phyloP scores from a whole-genome alignment of 2,329 filamentous ascomycete genomes.

The Penicillium sp. region DNA sequence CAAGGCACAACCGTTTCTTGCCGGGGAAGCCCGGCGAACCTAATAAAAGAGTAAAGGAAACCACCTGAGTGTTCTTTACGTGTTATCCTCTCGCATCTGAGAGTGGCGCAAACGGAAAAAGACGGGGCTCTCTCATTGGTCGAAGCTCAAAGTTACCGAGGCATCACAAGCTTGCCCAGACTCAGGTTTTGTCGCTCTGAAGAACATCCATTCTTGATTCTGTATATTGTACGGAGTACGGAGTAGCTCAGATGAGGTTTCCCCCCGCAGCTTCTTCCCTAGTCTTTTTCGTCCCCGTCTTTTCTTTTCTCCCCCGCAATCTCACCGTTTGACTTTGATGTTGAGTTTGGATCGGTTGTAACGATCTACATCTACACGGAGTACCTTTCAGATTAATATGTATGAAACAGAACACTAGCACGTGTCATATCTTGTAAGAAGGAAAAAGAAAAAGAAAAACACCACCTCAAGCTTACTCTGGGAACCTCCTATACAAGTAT shows the following conservation, averaged over 20 bases:
- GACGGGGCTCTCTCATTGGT: conserved; percentile 8
- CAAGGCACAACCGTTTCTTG: neutral
- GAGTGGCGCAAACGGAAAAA: neutral
- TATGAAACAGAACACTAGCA: neutral
- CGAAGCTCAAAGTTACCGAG: conserved; percentile 12
- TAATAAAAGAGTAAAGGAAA: neutral
- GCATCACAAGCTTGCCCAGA: conserved; percentile 15
- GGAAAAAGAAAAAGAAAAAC: neutral
- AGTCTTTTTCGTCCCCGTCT: neutral
- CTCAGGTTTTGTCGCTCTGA: neutral
- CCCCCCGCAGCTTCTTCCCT: conserved; percentile 1
- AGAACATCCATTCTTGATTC: neutral
- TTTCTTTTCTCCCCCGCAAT: neutral
- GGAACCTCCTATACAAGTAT: neutral
- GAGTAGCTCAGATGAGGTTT: neutral
- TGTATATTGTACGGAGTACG: neutral
- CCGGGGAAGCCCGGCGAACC: neutral
- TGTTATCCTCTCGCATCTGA: neutral
- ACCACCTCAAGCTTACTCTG: neutral
- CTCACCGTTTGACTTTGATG: neutral
- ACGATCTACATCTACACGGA: conserved; percentile 1
- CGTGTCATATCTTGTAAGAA: neutral
- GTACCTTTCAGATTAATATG: neutral
- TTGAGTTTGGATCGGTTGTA: neutral
- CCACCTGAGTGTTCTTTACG: neutral